Base-by-base conservation (phyloP, 2,329 filamentous ascomycete genomes). In the Coniella lustricola region DNA sequence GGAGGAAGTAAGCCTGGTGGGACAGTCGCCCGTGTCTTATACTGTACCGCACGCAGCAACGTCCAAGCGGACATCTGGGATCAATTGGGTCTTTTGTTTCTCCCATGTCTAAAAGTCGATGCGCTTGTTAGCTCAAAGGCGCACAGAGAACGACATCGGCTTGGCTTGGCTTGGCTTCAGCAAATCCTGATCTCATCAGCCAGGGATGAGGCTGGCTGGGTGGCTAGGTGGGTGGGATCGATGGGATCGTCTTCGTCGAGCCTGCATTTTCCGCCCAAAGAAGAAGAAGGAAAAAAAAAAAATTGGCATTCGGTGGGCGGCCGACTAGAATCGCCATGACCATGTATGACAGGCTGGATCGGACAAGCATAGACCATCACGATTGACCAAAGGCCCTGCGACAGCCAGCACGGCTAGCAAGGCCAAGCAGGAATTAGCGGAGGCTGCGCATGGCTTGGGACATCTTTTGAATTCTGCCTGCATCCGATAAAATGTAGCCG, bases 181-280 rank as follows among this genome's bases (percentile, higher is more conserved):
- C 22, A n/a, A n/a, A 46, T 34, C 13, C 36, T 46, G 44, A 46
- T 35, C 44, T 46, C 44, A 46, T 46, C 29, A 13, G 22, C 35
- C 20, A 20, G 22, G 25, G 14, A 7, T 21, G n/a, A n/a, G 25
- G 2, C 16, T 41, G 39, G 39, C 17, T 13, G 32, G n/a, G n/a
- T n/a, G n/a, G n/a, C n/a, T n/a, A n/a, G n/a, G n/a, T n/a, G n/a
- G n/a, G n/a, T n/a, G n/a, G 32, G 18, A 20, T 31, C 16, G 10
- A 18, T 40, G 13, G n/a, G 4, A 42, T 20, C 29, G n/a, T 42
- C 9, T 9, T 14, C 8, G 16, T n/a, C n/a, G 9, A 22, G 21
- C n/a, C 5, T 8, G 14, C 21, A 16, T 10, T 21, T 40, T 16
- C 13, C 21, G 16, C 16, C 21, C 22, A 16, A 9, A 25, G 36